phyloP scores from a whole-genome alignment of 1,139 yeast species.

The Suhomyces wounanorum region DNA sequence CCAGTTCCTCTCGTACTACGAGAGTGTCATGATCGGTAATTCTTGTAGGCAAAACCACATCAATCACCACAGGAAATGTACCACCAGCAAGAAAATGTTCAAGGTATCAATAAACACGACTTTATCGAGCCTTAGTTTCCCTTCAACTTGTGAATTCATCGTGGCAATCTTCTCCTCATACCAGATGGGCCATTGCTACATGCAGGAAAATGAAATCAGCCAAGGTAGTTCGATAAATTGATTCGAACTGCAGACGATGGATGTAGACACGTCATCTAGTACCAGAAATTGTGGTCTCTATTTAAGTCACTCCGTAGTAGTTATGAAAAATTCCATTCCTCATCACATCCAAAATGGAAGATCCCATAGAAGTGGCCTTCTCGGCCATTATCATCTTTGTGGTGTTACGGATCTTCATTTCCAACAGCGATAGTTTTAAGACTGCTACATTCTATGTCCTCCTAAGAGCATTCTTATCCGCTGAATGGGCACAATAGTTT shows the following conservation, averaged over 20 bases:
- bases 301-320: neutral
- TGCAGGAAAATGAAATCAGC: neutral
- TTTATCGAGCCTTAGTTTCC: too few relatives aligned
- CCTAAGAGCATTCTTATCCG: neutral
- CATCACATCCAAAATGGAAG: neutral
- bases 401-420: neutral
- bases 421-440: neutral
- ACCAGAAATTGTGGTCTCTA: neutral
- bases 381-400: neutral
- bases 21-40: too few relatives aligned
- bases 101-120: too few relatives aligned
- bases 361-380: neutral
- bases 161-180: neutral
- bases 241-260: neutral
- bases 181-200: neutral
- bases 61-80: too few relatives aligned
- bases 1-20: too few relatives aligned
- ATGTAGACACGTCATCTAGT: neutral
- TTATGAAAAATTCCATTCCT: neutral
- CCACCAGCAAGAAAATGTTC: too few relatives aligned
- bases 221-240: neutral
- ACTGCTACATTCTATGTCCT: neutral
- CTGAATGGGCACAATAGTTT: constrained; percentile 1
- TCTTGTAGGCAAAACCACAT: too few relatives aligned
- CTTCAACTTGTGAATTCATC: too few relatives aligned